Evolutionary conservation across 768 basidiomycete species (phyloP).

Genomic region (Ramaria sp.): DNA sequence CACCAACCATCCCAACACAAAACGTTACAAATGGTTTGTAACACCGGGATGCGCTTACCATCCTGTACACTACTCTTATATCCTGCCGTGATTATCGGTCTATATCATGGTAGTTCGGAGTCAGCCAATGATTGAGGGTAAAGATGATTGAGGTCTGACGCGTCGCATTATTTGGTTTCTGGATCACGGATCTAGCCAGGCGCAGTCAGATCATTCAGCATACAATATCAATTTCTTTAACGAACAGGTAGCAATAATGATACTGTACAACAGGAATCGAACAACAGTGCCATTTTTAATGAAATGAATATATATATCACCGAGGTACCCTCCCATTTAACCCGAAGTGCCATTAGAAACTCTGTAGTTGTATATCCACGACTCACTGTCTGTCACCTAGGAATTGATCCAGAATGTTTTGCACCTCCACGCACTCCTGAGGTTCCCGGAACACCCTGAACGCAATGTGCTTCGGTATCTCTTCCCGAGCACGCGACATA

Average conservation of each 20-base stretch:
- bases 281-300: too few species aligned
- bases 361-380: too few species aligned
- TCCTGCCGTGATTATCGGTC: not conserved
- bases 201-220: too few species aligned
- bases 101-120: not conserved
- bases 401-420: not conserved
- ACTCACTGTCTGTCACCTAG: not conserved
- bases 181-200: too few species aligned
- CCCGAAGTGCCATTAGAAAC: too few species aligned
- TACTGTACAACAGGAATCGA: too few species aligned
- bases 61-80: not conserved
- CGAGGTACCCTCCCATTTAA: too few species aligned
- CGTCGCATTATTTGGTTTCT: too few species aligned
- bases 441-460: slow-evolving; percentile 62
- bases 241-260: too few species aligned
- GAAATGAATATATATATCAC: too few species aligned
- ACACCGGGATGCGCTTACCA: not conserved
- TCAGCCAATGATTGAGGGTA: not conserved
- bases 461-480: slow-evolving; percentile 44
- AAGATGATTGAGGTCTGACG: too few species aligned
- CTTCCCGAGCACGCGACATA: slow-evolving; percentile 48
- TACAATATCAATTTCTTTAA: too few species aligned
- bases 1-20: not conserved
- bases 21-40: not conserved
- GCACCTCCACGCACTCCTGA: slow-evolving; percentile 52